These are phyloP conservation scores for Noccaea bulbosa DNA, from an alignment of 345 rosid genomes.

Conservation along the genomic window DNA sequence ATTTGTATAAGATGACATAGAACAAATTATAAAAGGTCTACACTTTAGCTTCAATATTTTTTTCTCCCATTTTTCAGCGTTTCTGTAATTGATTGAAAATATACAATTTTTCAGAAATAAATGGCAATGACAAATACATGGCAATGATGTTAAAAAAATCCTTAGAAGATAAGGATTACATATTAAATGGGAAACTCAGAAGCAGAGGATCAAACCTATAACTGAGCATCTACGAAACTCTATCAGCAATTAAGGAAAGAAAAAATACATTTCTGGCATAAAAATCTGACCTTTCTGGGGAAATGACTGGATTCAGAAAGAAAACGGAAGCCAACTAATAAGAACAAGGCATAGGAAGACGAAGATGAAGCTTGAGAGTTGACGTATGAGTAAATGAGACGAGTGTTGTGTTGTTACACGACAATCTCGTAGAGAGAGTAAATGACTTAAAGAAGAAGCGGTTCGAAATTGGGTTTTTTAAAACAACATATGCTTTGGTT, in stretches of 20 bases:
- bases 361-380: slow-evolving; percentile 29
- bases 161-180: background rate
- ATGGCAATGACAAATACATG: background rate
- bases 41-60: background rate
- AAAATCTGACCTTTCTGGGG: slow-evolving; percentile 32
- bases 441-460: slow-evolving; percentile 39
- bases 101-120: background rate
- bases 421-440: slow-evolving; percentile 30
- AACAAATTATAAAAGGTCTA: background rate
- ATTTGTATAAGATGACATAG: background rate
- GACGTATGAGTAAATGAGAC: slow-evolving; percentile 14
- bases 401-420: slow-evolving; percentile 25
- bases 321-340: slow-evolving; percentile 1
- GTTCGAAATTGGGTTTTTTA: slow-evolving; percentile 16
- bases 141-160: background rate
- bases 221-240: background rate
- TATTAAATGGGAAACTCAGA: background rate
- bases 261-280: background rate
- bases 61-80: background rate
- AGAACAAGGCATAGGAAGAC: slow-evolving; percentile 18
- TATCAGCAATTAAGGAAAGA: background rate
- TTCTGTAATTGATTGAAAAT: background rate
- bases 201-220: slow-evolving; percentile 15
- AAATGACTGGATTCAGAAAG: background rate
- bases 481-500: slow-evolving; percentile 20